Evolutionary conservation across 2,329 filamentous ascomycete species (phyloP), one percentile per base, ranked within the genome.

Genomic region (Fusarium cyanostomum): DNA sequence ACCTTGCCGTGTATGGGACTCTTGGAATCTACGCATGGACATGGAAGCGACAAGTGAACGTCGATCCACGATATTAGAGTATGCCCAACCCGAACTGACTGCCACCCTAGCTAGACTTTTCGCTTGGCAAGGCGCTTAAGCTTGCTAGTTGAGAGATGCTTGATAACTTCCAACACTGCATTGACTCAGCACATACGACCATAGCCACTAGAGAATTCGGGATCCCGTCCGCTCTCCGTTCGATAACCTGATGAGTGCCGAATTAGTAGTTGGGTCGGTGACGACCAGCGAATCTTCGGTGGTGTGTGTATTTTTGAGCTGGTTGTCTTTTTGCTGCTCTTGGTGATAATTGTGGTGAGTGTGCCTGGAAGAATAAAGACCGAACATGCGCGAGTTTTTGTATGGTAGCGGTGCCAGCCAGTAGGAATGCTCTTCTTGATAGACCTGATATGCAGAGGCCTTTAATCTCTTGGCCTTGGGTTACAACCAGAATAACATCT

Each of bases 211-310:
- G 52, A 42, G 30, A 62, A 57, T 42, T 59, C 64, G 26, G 61
- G 61, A 56, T 66, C 64, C 54, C 61, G 61, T 65, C 52, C 16
- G 63, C 49, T 64, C 61, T 51, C 59, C 55, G 34, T 35, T 34
- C 21, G 61, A 60, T 57, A 63, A 65, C 27, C 55, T 52, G 46
- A 37, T 41, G 46, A 67, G 61, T 52, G 58, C 54, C n/a, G n/a
- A n/a, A n/a, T n/a, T n/a, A n/a, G n/a, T n/a, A n/a, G n/a, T n/a
- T n/a, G n/a, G n/a, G n/a, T n/a, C n/a, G n/a, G n/a, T n/a, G n/a
- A n/a, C n/a, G n/a, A n/a, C n/a, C n/a, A n/a, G n/a, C n/a, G n/a
- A 63, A 63, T 57, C 48, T 54, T 56, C 37, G 50, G 58, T 64
- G 58, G 55, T 53, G 62, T 65, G 62, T 62, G 59, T 60, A 39